A percentile compares a stretch with the other conserved stretches of the same genome.
phyloP scores from a whole-genome alignment of 805 yeast species.

The Metschnikowia noctiluminum region DNA sequence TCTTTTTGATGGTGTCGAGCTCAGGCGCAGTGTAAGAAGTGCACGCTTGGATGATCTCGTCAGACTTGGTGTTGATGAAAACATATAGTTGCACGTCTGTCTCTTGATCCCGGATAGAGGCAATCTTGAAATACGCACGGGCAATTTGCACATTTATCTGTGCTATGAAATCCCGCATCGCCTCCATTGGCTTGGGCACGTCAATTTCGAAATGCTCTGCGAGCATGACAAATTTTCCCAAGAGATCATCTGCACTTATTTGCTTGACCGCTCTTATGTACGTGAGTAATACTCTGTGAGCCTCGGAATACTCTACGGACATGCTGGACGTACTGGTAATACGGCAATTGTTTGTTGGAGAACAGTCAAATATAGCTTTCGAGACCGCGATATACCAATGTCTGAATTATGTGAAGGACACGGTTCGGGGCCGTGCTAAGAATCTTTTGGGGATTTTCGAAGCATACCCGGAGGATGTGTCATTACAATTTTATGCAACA shows the following conservation, averaged over 20 bases:
- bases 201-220: conserved; percentile 11
- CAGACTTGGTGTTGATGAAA: conserved; percentile 40
- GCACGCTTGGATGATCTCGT: conserved; percentile 40
- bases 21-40: conserved; percentile 36
- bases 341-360: no score
- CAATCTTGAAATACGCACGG: conserved; percentile 42
- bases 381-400: no score
- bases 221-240: conserved; percentile 6
- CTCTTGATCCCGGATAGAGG: conserved; percentile 35
- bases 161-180: conserved; percentile 20
- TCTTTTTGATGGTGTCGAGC: conserved; percentile 39
- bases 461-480: no score
- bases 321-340: not conserved
- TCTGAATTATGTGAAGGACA: not conserved
- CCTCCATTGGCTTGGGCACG: conserved; percentile 2
- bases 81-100: conserved; percentile 31
- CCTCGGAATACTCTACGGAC: conserved; percentile 11
- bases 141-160: conserved; percentile 31
- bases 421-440: no score
- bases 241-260: conserved; percentile 7
- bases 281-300: conserved; percentile 18
- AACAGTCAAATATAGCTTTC: no score
- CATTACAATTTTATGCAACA: no score
- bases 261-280: conserved; percentile 13
- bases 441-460: no score